phyloP scores from a whole-genome alignment of 2,329 filamentous ascomycete species.

The Nigrospora oryzae region DNA sequence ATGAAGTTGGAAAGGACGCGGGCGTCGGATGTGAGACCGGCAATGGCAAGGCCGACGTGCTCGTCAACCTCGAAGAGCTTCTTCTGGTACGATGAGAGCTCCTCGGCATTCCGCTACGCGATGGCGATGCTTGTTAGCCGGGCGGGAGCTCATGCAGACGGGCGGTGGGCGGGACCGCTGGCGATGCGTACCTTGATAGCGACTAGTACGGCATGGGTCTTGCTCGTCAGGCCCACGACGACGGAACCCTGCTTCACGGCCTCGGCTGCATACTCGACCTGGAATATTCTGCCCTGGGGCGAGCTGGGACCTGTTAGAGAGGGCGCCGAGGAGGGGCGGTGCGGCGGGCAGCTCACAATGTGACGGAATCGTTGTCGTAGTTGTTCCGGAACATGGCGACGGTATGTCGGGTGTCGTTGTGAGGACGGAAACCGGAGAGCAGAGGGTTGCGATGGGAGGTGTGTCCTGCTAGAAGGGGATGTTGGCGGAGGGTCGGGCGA shows the following conservation, averaged over 20 bases:
- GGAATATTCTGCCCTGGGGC: slow-evolving; percentile 97
- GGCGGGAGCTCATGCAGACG: not conserved
- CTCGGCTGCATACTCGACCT: slow-evolving; percentile 98
- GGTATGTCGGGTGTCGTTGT: not conserved
- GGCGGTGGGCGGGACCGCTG: not conserved
- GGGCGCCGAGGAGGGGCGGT: slow-evolving; percentile 1
- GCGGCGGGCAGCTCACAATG: slow-evolving; percentile 62
- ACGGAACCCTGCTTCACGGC: slow-evolving; percentile 99
- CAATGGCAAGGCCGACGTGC: slow-evolving; percentile 91
- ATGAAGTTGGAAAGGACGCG: slow-evolving; percentile 99
- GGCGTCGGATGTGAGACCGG: slow-evolving; percentile 92
- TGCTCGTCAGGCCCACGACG: slow-evolving; percentile 93
- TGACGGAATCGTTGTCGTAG: slow-evolving; percentile 99
- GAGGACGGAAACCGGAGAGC: no score
- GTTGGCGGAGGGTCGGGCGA: not conserved
- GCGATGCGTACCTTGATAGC: slow-evolving; percentile 72
- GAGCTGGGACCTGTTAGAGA: slow-evolving; percentile 52
- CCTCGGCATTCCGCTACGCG: slow-evolving; percentile 87
- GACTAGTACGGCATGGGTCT: slow-evolving; percentile 92
- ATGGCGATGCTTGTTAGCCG: slow-evolving; percentile 2
- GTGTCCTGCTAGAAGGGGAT: no score
- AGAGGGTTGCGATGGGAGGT: no score
- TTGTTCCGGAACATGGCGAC: slow-evolving; percentile 96
- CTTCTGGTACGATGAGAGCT: slow-evolving; percentile 99
- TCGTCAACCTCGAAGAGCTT: slow-evolving; percentile 96